These are phyloP conservation scores for Planoprotostelium fungivorum DNA, from an alignment of 78 protist genomes.

Conservation along the genomic window DNA sequence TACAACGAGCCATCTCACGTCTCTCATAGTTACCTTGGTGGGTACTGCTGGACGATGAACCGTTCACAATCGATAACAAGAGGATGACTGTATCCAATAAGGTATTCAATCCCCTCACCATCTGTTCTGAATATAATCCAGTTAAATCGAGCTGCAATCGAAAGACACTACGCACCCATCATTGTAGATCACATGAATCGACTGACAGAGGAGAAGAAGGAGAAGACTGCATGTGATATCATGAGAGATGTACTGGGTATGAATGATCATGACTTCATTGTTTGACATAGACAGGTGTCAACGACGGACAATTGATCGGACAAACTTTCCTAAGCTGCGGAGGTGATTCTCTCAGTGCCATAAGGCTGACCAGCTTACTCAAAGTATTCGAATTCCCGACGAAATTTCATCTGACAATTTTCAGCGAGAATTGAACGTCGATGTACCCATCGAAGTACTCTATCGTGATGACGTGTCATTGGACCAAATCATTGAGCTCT, in stretches of 20 bases:
- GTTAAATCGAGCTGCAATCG: background rate
- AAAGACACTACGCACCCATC: background rate
- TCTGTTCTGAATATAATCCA: background rate
- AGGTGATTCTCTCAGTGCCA: background rate
- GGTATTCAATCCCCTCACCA: background rate
- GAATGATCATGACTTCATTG: background rate
- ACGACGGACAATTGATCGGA: background rate
- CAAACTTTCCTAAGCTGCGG: background rate
- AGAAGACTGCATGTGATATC: background rate
- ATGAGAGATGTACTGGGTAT: background rate
- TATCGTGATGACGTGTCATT: background rate
- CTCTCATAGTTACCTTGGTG: background rate
- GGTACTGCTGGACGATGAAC: background rate
- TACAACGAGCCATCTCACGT: background rate
- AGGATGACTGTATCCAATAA: background rate
- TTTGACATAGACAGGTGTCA: background rate
- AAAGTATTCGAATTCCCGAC: background rate
- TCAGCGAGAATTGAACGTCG: background rate
- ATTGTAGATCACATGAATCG: background rate
- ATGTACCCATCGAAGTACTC: background rate
- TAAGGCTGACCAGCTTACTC: background rate
- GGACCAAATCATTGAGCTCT: background rate
- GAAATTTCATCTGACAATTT: no score
- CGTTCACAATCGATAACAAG: background rate
- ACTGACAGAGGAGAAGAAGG: background rate